Evolutionary conservation across 176 grass and related monocot genomes (phyloP).

Genomic region (Thinopyrum elongatum): DNA sequence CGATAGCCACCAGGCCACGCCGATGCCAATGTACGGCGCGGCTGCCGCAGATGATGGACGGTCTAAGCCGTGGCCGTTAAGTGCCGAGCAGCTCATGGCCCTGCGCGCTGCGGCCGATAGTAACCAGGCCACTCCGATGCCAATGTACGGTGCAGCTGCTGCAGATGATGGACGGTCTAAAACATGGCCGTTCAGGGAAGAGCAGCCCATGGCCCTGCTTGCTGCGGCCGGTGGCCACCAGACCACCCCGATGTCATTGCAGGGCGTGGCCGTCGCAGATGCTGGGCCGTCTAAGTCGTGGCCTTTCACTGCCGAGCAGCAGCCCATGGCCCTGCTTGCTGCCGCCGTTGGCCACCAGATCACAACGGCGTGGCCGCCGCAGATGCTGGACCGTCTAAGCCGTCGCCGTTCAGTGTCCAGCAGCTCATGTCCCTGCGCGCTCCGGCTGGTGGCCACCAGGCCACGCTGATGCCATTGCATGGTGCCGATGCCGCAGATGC

Average conservation of each 20-base stretch:
- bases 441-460: background rate
- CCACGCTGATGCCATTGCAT: background rate
- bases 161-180: background rate
- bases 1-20: background rate
- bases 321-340: too few relatives aligned
- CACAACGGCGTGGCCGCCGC: background rate
- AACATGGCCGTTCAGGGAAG: background rate
- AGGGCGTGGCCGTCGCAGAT: background rate
- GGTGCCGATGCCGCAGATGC: background rate
- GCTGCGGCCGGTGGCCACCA: too few relatives aligned
- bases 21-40: background rate
- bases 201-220: background rate
- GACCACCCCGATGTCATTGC: background rate
- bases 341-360: background rate
- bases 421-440: too few relatives aligned
- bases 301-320: background rate
- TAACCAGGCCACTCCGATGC: background rate
- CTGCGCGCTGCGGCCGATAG: background rate
- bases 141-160: accelerated
- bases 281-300: background rate
- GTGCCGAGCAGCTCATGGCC: background rate
- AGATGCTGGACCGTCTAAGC: background rate
- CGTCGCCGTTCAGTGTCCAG: background rate
- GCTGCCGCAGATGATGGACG: background rate
- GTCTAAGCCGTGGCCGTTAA: background rate